Evolutionary conservation across 768 basidiomycete genomes (phyloP).

Genomic region (Boletales sp.): DNA sequence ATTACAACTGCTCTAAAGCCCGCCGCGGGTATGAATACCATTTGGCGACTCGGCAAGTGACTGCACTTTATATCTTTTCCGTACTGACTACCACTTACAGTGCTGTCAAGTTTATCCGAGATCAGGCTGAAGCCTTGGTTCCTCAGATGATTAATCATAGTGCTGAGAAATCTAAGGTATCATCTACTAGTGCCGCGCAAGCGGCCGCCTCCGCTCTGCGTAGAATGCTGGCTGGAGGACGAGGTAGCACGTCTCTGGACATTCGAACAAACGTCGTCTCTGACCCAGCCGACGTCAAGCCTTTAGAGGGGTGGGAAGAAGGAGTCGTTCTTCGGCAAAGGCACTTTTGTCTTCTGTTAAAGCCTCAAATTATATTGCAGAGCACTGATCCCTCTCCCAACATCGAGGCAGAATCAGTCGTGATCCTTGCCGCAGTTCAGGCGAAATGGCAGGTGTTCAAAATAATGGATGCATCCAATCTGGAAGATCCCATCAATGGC

Average conservation of each 20-base stretch:
- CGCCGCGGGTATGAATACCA: slow-evolving; percentile 83
- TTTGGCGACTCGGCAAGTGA: slow-evolving; percentile 72
- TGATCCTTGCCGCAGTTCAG: slow-evolving; percentile 76
- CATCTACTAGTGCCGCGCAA: slow-evolving; percentile 48
- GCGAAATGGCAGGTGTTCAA: slow-evolving; percentile 74
- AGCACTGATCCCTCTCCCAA: slow-evolving; percentile 44
- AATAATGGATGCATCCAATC: slow-evolving; percentile 76
- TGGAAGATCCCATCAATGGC: slow-evolving; percentile 81
- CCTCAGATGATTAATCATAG: slow-evolving; percentile 13
- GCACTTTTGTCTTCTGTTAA: slow-evolving; percentile 82
- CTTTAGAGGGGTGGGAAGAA: slow-evolving; percentile 69
- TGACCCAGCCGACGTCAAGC: slow-evolving; percentile 43
- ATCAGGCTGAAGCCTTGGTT: slow-evolving; percentile 58
- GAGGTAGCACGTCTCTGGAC: slow-evolving; percentile 41
- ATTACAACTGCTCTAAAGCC: slow-evolving; percentile 79
- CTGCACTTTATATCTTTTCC: not conserved
- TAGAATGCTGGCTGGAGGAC: slow-evolving; percentile 58
- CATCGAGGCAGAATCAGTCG: slow-evolving; percentile 47
- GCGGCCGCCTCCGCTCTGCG: slow-evolving; percentile 65
- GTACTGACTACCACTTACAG: slow-evolving; percentile 32
- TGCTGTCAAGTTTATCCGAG: slow-evolving; percentile 83
- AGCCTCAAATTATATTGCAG: slow-evolving; percentile 83
- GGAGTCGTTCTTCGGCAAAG: slow-evolving; percentile 66
- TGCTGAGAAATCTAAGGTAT: slow-evolving; percentile 27
- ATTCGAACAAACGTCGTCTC: slow-evolving; percentile 31